Conservation (phyloP, 805 yeast species). For the Ogataea zsoltii region DNA sequence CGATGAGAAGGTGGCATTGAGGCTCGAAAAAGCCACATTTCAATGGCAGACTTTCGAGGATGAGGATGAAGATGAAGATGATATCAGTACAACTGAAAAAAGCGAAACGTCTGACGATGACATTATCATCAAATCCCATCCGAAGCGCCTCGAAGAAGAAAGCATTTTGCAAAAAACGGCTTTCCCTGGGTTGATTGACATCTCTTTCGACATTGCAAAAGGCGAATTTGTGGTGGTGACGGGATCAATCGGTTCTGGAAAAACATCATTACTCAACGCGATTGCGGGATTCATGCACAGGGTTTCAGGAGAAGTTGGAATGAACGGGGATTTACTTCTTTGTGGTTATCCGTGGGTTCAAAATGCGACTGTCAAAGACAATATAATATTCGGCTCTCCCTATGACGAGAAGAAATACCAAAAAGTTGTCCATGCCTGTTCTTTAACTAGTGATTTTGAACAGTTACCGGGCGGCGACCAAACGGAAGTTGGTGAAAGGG, state of each 20-base stretch:
- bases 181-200: slow-evolving; percentile 49
- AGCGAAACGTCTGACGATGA: slow-evolving; percentile 1
- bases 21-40: slow-evolving; percentile 56
- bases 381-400: slow-evolving; percentile 66
- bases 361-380: slow-evolving; percentile 74
- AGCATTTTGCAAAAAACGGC: slow-evolving; percentile 23
- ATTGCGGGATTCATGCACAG: slow-evolving; percentile 71
- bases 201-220: slow-evolving; percentile 51
- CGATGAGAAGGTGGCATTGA: slow-evolving; percentile 43
- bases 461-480: slow-evolving; percentile 71
- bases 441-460: slow-evolving; percentile 62
- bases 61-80: slow-evolving; percentile 31
- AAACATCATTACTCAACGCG: slow-evolving; percentile 70
- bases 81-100: slow-evolving; percentile 9
- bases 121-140: background rate
- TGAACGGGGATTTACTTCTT: slow-evolving; percentile 53
- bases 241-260: slow-evolving; percentile 80
- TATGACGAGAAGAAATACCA: slow-evolving; percentile 53
- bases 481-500: slow-evolving; percentile 84
- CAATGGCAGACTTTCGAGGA: slow-evolving; percentile 64
- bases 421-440: slow-evolving; percentile 62
- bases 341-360: slow-evolving; percentile 81
- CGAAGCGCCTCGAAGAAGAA: no score
- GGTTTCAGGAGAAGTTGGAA: slow-evolving; percentile 48
- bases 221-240: slow-evolving; percentile 72